Evolutionary conservation across 2,329 filamentous ascomycete genomes (phyloP), one percentile per base, ranked within the genome.

Genomic region (Fusarium vanettenii): DNA sequence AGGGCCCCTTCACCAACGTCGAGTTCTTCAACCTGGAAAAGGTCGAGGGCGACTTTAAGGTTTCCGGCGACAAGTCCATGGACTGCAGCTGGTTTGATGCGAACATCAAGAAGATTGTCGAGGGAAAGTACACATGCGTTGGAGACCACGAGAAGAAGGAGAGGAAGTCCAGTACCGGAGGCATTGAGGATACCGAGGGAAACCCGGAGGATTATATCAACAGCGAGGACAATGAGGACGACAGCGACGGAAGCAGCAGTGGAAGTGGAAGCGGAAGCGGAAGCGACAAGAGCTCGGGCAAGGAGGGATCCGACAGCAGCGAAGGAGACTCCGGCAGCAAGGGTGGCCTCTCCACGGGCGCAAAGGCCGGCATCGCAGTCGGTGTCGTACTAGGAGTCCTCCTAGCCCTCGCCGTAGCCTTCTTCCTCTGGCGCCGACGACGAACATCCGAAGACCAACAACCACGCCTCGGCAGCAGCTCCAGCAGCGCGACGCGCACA

Each of bases 81-180:
- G 79, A 80, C 31, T 80, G 79, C 60, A 79, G 77, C 64, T 80
- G 79, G 79, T 79, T 80, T n/a, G 77, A 80, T n/a, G 55, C 66
- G 6, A 78, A 80, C 25, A 60, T 80, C 39, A 69, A 77, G 67
- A 74, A 69, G 13, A 78, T 80, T 45, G 76, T 79, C 14, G 66
- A 68, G 31, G 79, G 79, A 39, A 78, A 68, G 7, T 80, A 78
- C 39, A 41, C 67, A 2, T 80, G 79, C 41, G 71, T 75, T 7
- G 79, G 79, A 22, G 65, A 77, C 45, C 78, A 79, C 56, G 72
- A 78, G 10, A 52, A 78, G 66, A 79, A 76, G 62, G 71, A 78
- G 35, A 70, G 78, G 13, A 72, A 76, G 69, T 57, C 78, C 1
- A 79, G 76, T 20, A 80, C 79, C 4, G 75, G 79, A 8, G 78